phyloP scores from a whole-genome alignment of 192 early-diverging fungal genomes.

The Entrophospora sp. region DNA sequence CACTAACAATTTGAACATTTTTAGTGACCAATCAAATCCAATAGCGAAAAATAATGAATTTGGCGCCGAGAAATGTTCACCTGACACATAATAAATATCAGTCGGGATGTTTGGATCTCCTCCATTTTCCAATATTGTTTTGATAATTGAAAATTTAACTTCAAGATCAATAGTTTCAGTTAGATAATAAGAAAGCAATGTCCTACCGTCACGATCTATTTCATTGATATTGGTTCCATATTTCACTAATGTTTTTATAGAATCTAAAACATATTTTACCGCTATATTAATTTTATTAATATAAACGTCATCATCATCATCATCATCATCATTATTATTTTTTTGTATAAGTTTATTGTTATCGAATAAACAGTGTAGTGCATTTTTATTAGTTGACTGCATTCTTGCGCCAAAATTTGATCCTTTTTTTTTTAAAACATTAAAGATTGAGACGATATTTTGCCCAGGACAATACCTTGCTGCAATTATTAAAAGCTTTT shows the following conservation, averaged over 20 bases:
- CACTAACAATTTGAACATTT: background rate
- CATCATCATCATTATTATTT: background rate
- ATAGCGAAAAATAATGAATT: background rate
- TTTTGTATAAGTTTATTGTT: background rate
- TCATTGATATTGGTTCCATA: background rate
- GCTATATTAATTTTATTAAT: no score
- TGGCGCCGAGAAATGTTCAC: background rate
- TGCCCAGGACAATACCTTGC: background rate
- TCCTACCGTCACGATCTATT: background rate
- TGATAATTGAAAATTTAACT: background rate
- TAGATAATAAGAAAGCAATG: background rate
- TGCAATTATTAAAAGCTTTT: background rate
- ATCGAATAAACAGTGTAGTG: background rate
- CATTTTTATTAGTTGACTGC: background rate
- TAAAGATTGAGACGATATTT: background rate
- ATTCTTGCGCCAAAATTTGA: background rate
- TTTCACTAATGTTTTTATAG: background rate
- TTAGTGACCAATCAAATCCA: background rate
- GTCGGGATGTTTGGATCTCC: background rate
- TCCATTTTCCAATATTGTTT: background rate
- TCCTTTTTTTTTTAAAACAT: background rate
- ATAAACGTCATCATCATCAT: no score
- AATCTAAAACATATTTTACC: no score
- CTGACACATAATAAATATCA: no score
- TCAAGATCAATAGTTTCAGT: background rate